These are phyloP conservation scores for Candida hungchunana DNA, from an alignment of 805 yeast genomes.

Conservation along the genomic window DNA sequence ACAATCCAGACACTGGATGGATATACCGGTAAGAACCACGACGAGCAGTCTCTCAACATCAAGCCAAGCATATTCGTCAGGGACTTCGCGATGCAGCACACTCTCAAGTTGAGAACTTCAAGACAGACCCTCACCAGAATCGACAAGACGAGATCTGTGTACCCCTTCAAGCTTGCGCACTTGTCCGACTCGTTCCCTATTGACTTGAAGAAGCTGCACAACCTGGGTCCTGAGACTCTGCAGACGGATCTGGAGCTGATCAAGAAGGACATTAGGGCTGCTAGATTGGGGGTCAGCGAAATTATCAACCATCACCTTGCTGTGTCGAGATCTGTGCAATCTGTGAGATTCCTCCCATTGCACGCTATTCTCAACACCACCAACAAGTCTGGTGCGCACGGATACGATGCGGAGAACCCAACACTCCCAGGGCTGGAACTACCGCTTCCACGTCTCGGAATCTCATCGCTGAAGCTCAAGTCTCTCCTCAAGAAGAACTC, in stretches of 20 bases:
- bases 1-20: constrained; percentile 66
- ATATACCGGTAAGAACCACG: constrained; percentile 57
- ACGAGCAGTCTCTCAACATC: constrained; percentile 45
- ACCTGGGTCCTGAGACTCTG: constrained; percentile 25
- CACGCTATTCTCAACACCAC: constrained; percentile 56
- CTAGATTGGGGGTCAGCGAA: constrained; percentile 76
- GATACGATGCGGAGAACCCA: constrained; percentile 63
- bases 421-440: constrained; percentile 69
- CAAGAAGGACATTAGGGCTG: constrained; percentile 52
- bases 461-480: constrained; percentile 64
- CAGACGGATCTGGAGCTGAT: constrained; percentile 37
- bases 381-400: constrained; percentile 63
- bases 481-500: constrained; percentile 53
- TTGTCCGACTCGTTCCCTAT: constrained; percentile 61
- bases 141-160: constrained; percentile 76
- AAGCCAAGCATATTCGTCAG: constrained; percentile 75
- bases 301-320: constrained; percentile 75
- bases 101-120: constrained; percentile 69
- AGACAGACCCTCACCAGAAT: constrained; percentile 65
- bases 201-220: constrained; percentile 33
- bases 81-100: constrained; percentile 80
- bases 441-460: constrained; percentile 70
- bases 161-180: constrained; percentile 84
- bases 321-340: constrained; percentile 66
- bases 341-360: constrained; percentile 72